Conservation (phyloP, 352 stramenopile genomes). For the Peronospora farinosa region DNA sequence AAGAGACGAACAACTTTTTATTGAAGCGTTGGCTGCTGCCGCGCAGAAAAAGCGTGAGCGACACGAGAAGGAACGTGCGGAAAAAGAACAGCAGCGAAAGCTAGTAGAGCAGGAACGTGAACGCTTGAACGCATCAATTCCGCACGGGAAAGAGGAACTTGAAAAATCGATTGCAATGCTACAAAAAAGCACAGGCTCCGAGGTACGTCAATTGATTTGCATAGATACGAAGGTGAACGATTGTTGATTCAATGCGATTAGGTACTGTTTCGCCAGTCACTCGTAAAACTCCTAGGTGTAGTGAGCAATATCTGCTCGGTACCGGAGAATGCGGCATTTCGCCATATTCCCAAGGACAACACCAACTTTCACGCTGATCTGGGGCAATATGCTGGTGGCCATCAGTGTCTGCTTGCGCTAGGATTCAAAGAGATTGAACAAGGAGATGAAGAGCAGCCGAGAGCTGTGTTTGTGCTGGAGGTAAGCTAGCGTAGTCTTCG, state of each 20-base stretch:
- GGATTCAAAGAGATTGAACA: slow-evolving; percentile 61
- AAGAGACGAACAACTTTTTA: slow-evolving; percentile 21
- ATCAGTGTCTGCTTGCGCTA: slow-evolving; percentile 60
- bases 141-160: slow-evolving; percentile 39
- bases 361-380: slow-evolving; percentile 60
- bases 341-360: slow-evolving; percentile 72
- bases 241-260: slow-evolving; percentile 11
- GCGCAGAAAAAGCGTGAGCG: slow-evolving; percentile 56
- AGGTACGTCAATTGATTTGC: slow-evolving; percentile 15
- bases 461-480: slow-evolving; percentile 60
- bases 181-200: slow-evolving; percentile 29
- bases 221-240: not conserved
- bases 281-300: slow-evolving; percentile 48
- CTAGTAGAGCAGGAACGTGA: slow-evolving; percentile 31
- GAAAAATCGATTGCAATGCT: slow-evolving; percentile 38
- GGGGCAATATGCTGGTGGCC: slow-evolving; percentile 51
- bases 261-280: slow-evolving; percentile 28
- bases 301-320: slow-evolving; percentile 61
- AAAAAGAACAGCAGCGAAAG: slow-evolving; percentile 30
- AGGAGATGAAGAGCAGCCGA: slow-evolving; percentile 31
- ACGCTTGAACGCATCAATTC: slow-evolving; percentile 30
- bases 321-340: slow-evolving; percentile 63
- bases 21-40: slow-evolving; percentile 41
- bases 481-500: slow-evolving; percentile 12
- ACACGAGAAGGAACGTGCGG: slow-evolving; percentile 26